Conservation (phyloP, 2,329 filamentous ascomycete species). For the Aspergillus brunneoviolaceus region DNA sequence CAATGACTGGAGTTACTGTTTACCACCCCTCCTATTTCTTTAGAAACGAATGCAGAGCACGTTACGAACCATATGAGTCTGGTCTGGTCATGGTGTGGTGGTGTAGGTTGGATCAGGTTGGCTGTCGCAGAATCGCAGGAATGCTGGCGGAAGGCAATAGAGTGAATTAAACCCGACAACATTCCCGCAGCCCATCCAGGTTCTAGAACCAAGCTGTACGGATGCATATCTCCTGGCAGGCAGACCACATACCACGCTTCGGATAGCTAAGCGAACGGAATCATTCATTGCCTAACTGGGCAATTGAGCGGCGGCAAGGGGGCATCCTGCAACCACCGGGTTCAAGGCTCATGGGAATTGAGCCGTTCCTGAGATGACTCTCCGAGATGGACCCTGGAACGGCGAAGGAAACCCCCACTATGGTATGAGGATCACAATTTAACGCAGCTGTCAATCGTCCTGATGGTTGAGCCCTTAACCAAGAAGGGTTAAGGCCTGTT, state of each 20-base stretch:
- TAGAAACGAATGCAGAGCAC: slow-evolving; percentile 23
- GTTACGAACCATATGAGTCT: slow-evolving; percentile 13
- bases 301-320: not conserved
- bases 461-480: not conserved
- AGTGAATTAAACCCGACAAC: too few relatives aligned
- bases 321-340: too few relatives aligned
- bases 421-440: not conserved
- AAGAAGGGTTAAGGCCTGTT: not conserved
- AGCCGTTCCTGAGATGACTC: not conserved
- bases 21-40: slow-evolving; percentile 3
- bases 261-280: not conserved
- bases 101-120: not conserved
- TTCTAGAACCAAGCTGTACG: not conserved
- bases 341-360: too few relatives aligned
- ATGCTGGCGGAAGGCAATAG: not conserved
- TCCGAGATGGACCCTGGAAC: not conserved
- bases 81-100: not conserved
- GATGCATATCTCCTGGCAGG: not conserved
- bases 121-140: not conserved
- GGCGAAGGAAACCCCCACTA: not conserved
- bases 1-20: slow-evolving; percentile 10
- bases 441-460: not conserved
- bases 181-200: not conserved
- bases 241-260: not conserved
- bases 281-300: too few relatives aligned